phyloP scores from a whole-genome alignment of 768 basidiomycete genomes.

The Suillus cothurnatus region DNA sequence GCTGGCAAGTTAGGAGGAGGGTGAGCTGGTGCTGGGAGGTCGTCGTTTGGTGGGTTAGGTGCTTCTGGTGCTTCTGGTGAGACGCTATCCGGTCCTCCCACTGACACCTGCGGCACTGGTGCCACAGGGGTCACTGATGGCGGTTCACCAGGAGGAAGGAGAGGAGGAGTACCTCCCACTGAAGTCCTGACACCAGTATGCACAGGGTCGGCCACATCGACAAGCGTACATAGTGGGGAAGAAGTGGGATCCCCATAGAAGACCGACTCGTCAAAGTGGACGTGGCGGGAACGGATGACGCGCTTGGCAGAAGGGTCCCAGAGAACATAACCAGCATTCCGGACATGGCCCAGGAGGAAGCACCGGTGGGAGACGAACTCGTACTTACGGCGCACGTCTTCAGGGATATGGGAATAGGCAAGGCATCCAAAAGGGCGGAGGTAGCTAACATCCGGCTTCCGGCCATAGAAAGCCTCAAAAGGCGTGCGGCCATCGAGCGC shows the following conservation, averaged over 20 bases:
- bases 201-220: too few species aligned
- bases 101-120: too few species aligned
- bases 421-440: conserved; percentile 25
- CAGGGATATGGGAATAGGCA: neutral
- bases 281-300: neutral
- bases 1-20: too few species aligned
- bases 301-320: neutral
- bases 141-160: too few species aligned
- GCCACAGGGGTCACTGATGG: too few species aligned
- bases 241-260: neutral
- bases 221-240: too few species aligned
- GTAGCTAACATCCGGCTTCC: conserved; percentile 25
- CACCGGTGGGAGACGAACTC: neutral
- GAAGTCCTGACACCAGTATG: too few species aligned
- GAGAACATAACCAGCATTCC: neutral
- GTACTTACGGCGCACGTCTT: neutral
- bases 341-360: neutral
- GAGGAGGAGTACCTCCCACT: too few species aligned
- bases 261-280: neutral
- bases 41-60: too few species aligned
- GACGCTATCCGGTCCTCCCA: too few species aligned
- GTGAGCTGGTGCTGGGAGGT: too few species aligned
- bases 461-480: conserved; percentile 23
- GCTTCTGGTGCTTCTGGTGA: too few species aligned
- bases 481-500: conserved; percentile 20